Evolutionary conservation across 805 yeast species (phyloP).

Genomic region (Ogataea saltuana): DNA sequence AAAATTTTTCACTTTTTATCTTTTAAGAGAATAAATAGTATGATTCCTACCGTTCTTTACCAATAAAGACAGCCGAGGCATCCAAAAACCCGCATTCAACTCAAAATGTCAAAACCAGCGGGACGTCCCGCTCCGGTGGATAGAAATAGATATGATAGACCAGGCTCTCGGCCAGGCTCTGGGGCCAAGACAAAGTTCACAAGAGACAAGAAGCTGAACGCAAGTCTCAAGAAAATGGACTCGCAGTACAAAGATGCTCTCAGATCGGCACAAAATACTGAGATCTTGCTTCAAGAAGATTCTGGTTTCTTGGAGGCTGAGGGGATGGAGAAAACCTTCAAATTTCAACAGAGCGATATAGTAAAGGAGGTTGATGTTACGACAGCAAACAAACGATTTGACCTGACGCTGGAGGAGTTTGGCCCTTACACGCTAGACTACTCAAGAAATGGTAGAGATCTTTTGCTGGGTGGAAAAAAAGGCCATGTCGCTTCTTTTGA

Average conservation of each 20-base stretch:
- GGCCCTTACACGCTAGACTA: constrained; percentile 88
- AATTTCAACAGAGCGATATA: constrained; percentile 80
- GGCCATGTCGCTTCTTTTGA: constrained; percentile 97
- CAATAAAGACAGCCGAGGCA: too few species aligned
- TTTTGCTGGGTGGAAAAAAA: constrained; percentile 82
- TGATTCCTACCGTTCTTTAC: too few species aligned
- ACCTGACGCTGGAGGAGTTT: constrained; percentile 67
- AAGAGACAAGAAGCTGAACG: constrained; percentile 57
- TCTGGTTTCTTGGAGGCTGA: constrained; percentile 90
- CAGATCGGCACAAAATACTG: constrained; percentile 83
- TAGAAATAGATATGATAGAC: background rate
- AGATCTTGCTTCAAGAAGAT: constrained; percentile 79
- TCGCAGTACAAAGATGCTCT: constrained; percentile 74
- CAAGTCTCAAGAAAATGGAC: constrained; percentile 68
- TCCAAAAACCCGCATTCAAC: too few species aligned
- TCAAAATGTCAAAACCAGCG: background rate
- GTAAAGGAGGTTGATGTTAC: constrained; percentile 70
- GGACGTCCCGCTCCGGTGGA: background rate
- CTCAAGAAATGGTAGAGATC: constrained; percentile 82
- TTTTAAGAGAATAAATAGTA: too few species aligned
- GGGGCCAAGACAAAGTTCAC: constrained; percentile 5
- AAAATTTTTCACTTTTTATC: too few species aligned
- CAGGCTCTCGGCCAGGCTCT: background rate
- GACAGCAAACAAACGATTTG: constrained; percentile 74
- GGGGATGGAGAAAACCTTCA: constrained; percentile 90